Base-by-base conservation (phyloP, 495 filamentous ascomycete genomes). In the Penicillium simplicissimum region DNA sequence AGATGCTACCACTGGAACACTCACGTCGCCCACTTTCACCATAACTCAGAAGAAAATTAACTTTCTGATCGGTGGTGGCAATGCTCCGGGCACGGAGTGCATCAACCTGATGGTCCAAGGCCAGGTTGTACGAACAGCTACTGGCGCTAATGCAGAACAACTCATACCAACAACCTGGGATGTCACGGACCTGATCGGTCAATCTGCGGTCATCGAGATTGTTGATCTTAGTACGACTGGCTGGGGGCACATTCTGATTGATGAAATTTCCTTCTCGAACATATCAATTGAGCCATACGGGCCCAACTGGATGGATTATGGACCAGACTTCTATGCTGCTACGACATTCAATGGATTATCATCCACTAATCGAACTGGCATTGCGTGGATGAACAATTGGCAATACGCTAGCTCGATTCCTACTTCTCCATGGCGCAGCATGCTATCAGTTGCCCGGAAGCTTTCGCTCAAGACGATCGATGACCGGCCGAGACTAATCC, bases 271-370 rank as follows among this genome's bases (percentile, higher is more conserved):
- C 36, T 38, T 38, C 36, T 38, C 36, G 15, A 38, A 38, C 13
- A 38, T 38, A 38, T 38, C 36, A 15, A 38, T 15, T 15, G 36
- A 1, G 36, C 36, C 36, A 38, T 38, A 38, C 15, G 36, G 36
- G 36, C 36, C 66, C 14, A 68, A 63, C 55, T 68, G 66, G 47
- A 65, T 82, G 34, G 81, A 85, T 65, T 84, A 82, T 53, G 79
- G 71, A 19, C 84, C 83, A 59, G 82, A 84, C 67, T 81, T 80
- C 60, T 84, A 84, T 58, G 82, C 82, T 23, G 81, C 75, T 0
- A 76, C 81, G 59, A 82, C 78, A 70, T 84, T 82, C 68, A 56
- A 56, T 19, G 54, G 54, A 15, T 38, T 56, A 1, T 25, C 54
- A 11, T 11, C 10, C 17, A 34, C 14, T 15, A 34, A 52, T 33